Conservation (phyloP, 1,284 basidiomycete species). For the Singerocomus inundabilis region DNA sequence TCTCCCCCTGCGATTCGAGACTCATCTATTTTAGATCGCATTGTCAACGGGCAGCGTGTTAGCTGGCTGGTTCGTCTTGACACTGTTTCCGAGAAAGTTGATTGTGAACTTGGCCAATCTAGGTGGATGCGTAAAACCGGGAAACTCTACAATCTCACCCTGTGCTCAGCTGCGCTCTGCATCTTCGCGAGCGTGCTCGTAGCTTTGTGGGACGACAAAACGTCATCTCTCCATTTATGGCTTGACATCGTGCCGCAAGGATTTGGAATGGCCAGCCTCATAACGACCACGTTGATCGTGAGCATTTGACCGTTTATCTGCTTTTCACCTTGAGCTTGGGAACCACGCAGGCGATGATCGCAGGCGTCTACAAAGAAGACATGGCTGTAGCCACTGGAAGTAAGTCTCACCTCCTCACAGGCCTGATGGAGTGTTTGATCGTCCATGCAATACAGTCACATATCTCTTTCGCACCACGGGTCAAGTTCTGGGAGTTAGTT, state of each 20-base stretch:
- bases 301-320: slow-evolving; percentile 28
- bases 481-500: slow-evolving; percentile 85
- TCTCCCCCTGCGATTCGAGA: neutral
- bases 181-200: slow-evolving; percentile 58
- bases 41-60: slow-evolving; percentile 80
- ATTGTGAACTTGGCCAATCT: slow-evolving; percentile 1
- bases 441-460: slow-evolving; percentile 55
- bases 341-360: slow-evolving; percentile 72
- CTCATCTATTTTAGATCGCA: slow-evolving; percentile 49
- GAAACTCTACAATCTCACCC: slow-evolving; percentile 72
- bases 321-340: slow-evolving; percentile 7
- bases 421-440: slow-evolving; percentile 2
- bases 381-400: slow-evolving; percentile 86
- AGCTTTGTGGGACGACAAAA: slow-evolving; percentile 60
- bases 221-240: slow-evolving; percentile 68
- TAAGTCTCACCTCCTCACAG: slow-evolving; percentile 42
- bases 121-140: slow-evolving; percentile 85
- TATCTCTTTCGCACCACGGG: slow-evolving; percentile 90
- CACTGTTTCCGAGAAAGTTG: neutral
- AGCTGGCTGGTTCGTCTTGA: slow-evolving; percentile 69
- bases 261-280: slow-evolving; percentile 79
- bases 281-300: slow-evolving; percentile 82
- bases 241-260: slow-evolving; percentile 75
- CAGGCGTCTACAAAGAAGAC: slow-evolving; percentile 76
- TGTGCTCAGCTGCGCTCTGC: slow-evolving; percentile 54